Evolutionary conservation across 306 rosid genomes (phyloP).

Genomic region (Acacia crassicarpa): DNA sequence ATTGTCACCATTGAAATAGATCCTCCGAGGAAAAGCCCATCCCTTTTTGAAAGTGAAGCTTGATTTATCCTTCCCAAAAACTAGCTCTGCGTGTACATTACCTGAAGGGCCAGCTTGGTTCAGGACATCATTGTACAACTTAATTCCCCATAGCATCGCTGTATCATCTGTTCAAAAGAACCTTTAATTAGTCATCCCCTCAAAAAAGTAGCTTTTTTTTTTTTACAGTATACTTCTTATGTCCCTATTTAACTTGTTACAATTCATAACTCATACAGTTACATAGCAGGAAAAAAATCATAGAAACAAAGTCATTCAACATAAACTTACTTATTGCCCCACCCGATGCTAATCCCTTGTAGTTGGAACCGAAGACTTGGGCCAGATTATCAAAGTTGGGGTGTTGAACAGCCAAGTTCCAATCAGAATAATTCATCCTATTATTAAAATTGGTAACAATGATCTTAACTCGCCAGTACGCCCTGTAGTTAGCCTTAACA

Average conservation of each 20-base stretch:
- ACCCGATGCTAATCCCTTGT: constrained; percentile 61
- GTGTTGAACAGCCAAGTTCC: constrained; percentile 85
- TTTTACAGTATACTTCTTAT: no score
- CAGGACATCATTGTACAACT: constrained; percentile 84
- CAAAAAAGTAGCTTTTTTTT: no score
- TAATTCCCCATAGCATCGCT: constrained; percentile 83
- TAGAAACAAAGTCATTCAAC: neutral
- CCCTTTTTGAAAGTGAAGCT: constrained; percentile 79
- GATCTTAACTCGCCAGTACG: constrained; percentile 88
- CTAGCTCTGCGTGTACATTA: constrained; percentile 83
- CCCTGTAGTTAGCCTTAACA: constrained; percentile 67
- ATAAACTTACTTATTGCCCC: constrained; percentile 62
- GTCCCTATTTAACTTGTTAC: neutral
- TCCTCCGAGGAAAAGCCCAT: constrained; percentile 88
- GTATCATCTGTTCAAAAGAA: constrained; percentile 75
- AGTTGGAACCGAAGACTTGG: constrained; percentile 79
- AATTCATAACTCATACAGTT: neutral
- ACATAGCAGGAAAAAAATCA: neutral
- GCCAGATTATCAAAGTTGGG: constrained; percentile 85
- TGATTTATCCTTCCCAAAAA: constrained; percentile 63
- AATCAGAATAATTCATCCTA: constrained; percentile 70
- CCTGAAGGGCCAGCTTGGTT: constrained; percentile 75
- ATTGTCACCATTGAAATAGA: constrained; percentile 86
- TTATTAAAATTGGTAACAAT: constrained; percentile 83
- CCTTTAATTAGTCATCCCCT: constrained; percentile 21